A percentile compares a stretch with the other conserved stretches of the same genome.
These are phyloP conservation scores for Tricholoma saponaceum DNA, from an alignment of 768 basidiomycete genomes.

Conservation along the genomic window DNA sequence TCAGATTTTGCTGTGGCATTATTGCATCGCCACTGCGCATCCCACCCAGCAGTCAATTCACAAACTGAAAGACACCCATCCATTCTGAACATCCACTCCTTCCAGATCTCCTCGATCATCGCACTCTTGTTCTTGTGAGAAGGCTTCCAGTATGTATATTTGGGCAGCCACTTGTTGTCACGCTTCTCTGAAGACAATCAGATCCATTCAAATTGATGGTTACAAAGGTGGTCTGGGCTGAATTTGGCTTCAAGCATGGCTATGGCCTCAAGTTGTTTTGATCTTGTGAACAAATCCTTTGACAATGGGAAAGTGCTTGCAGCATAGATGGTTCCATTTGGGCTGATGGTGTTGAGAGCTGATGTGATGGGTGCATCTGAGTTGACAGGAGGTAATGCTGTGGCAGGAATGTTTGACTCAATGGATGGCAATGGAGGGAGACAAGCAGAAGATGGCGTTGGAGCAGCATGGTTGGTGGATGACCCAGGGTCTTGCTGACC, in stretches of 20 bases:
- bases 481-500: no score
- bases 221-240: background rate
- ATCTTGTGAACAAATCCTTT: no score
- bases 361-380: background rate
- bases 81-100: slow-evolving; percentile 21
- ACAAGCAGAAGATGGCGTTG: no score
- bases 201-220: slow-evolving; percentile 20
- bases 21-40: slow-evolving; percentile 22
- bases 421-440: no score
- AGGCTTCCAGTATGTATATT: slow-evolving; percentile 16
- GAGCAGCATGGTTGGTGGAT: no score
- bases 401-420: no score
- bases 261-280: background rate
- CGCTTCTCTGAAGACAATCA: slow-evolving; percentile 6
- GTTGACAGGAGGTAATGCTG: no score
- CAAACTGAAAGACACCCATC: slow-evolving; percentile 19
- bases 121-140: slow-evolving; percentile 2
- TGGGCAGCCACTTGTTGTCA: slow-evolving; percentile 21
- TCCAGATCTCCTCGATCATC: slow-evolving; percentile 23
- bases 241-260: background rate
- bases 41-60: slow-evolving; percentile 6
- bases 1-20: slow-evolving; percentile 17
- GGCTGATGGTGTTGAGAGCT: background rate
- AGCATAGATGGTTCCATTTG: background rate
- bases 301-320: no score